These are phyloP conservation scores for Themeda triandra DNA, from an alignment of 176 grass and related monocot genomes.

Conservation along the genomic window DNA sequence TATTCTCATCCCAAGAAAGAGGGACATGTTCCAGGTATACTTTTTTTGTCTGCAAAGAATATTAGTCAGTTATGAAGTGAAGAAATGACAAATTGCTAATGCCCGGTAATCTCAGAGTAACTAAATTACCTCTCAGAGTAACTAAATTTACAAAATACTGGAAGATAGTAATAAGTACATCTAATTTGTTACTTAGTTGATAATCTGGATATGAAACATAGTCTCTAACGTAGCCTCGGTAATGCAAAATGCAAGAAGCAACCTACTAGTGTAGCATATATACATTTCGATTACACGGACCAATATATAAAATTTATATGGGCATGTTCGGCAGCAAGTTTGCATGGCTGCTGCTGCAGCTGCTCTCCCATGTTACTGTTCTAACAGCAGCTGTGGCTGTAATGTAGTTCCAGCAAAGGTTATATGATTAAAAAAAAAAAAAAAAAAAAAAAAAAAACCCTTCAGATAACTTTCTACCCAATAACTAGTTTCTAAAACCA, in stretches of 20 bases:
- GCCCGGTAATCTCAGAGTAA: neutral
- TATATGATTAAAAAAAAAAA: neutral
- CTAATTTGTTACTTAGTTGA: neutral
- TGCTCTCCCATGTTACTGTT: too few relatives aligned
- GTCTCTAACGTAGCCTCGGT: neutral
- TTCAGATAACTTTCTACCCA: neutral
- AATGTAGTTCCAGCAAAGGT: too few relatives aligned
- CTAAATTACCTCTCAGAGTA: constrained; percentile 13
- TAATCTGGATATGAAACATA: neutral
- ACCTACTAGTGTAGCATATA: neutral
- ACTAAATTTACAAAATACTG: neutral
- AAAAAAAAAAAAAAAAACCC: constrained; percentile 10
- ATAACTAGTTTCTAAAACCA: neutral
- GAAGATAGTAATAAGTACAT: neutral
- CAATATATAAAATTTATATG: too few relatives aligned
- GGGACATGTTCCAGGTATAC: constrained; percentile 73
- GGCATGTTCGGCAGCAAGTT: too few relatives aligned
- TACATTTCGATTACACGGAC: too few relatives aligned
- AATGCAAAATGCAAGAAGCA: neutral
- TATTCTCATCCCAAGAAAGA: constrained; percentile 63
- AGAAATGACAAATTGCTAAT: neutral
- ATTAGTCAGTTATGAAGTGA: neutral
- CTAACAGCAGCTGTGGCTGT: too few relatives aligned
- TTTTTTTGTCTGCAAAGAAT: constrained; percentile 58
- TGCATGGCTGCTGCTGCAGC: too few relatives aligned